Evolutionary conservation across 192 early-diverging fungal genomes (phyloP).

Genomic region (Podila minutissima): DNA sequence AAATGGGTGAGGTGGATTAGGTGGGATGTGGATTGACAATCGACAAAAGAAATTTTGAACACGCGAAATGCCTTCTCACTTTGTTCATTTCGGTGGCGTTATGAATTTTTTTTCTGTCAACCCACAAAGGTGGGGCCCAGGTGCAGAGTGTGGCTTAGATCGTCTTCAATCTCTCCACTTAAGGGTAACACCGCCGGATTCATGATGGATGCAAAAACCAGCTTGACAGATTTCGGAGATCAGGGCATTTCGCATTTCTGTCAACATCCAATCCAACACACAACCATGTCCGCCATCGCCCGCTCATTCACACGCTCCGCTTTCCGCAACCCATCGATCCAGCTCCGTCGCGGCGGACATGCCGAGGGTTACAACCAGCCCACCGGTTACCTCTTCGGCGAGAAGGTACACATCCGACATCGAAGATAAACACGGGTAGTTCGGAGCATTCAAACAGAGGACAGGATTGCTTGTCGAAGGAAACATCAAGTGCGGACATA

Average conservation of each 20-base stretch:
- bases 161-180: background rate
- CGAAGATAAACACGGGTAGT: too few relatives aligned
- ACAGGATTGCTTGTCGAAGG: too few relatives aligned
- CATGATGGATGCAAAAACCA: background rate
- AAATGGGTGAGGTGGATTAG: too few relatives aligned
- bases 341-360: constrained; percentile 66
- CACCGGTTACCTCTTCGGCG: constrained; percentile 78
- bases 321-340: constrained; percentile 36
- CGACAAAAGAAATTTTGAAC: too few relatives aligned
- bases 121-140: background rate
- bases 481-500: too few relatives aligned
- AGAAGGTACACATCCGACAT: constrained; percentile 66
- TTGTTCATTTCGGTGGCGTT: too few relatives aligned
- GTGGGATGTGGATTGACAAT: too few relatives aligned
- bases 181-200: background rate
- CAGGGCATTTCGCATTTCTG: background rate
- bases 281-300: constrained; percentile 46
- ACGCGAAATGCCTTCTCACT: too few relatives aligned
- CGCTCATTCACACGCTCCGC: constrained; percentile 58
- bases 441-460: too few relatives aligned
- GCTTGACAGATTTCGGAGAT: background rate
- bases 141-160: background rate
- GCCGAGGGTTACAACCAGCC: constrained; percentile 75
- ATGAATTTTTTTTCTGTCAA: too few relatives aligned
- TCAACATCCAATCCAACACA: background rate